These are phyloP conservation scores for Penicillium nucicola DNA, from an alignment of 495 filamentous ascomycete species.

Conservation along the genomic window DNA sequence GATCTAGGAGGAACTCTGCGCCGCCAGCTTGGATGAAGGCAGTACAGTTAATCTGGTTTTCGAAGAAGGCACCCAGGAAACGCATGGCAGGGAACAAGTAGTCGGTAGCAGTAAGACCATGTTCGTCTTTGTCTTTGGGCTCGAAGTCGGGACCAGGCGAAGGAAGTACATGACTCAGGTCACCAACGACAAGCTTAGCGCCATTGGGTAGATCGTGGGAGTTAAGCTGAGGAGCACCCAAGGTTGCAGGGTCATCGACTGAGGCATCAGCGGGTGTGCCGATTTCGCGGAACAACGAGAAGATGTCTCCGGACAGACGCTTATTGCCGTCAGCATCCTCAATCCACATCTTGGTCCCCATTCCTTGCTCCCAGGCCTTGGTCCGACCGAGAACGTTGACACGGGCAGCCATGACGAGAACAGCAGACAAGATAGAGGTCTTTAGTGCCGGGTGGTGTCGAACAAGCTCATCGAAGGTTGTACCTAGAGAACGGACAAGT, in stretches of 20 bases:
- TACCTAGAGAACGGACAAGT: slow-evolving; percentile 58
- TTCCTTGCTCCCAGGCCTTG: slow-evolving; percentile 62
- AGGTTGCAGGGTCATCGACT: slow-evolving; percentile 21
- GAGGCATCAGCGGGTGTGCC: slow-evolving; percentile 27
- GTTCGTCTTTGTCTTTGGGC: slow-evolving; percentile 46
- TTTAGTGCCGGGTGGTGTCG: slow-evolving; percentile 88
- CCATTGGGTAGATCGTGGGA: slow-evolving; percentile 35
- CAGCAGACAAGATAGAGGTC: slow-evolving; percentile 69
- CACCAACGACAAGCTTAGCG: slow-evolving; percentile 32
- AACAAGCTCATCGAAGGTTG: slow-evolving; percentile 88
- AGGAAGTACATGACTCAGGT: slow-evolving; percentile 28
- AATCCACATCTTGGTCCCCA: slow-evolving; percentile 78
- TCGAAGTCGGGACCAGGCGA: slow-evolving; percentile 28
- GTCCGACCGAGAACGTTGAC: slow-evolving; percentile 66
- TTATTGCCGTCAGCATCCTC: slow-evolving; percentile 41
- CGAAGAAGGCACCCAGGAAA: slow-evolving; percentile 76
- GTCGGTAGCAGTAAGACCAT: slow-evolving; percentile 53
- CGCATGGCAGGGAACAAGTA: slow-evolving; percentile 71
- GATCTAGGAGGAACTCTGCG: slow-evolving; percentile 79
- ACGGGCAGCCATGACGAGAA: slow-evolving; percentile 79
- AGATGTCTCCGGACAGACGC: slow-evolving; percentile 26
- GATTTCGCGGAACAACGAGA: slow-evolving; percentile 34
- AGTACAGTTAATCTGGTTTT: slow-evolving; percentile 69
- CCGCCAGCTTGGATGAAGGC: slow-evolving; percentile 76
- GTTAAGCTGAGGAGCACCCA: slow-evolving; percentile 35